These are phyloP conservation scores for Diaporthe ampelina DNA, from an alignment of 2,329 filamentous ascomycete genomes.

Conservation along the genomic window DNA sequence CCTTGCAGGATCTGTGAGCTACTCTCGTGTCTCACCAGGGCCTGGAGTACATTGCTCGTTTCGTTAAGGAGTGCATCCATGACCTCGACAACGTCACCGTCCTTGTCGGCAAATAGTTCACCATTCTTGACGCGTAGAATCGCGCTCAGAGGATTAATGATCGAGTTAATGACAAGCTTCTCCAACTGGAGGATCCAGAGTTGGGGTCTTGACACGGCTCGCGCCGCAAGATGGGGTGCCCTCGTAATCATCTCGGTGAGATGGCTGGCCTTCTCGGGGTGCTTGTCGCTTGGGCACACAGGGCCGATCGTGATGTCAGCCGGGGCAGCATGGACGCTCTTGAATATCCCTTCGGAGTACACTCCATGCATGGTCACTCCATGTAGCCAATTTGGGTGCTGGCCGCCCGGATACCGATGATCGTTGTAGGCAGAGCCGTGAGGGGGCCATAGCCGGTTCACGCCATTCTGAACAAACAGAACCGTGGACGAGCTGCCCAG, in stretches of 20 bases:
- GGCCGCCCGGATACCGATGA: constrained; percentile 54
- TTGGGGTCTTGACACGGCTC: constrained; percentile 56
- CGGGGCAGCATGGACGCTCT: constrained; percentile 65
- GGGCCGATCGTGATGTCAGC: constrained; percentile 63
- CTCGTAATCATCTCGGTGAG: constrained; percentile 58
- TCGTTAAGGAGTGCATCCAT: constrained; percentile 82
- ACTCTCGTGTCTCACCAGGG: constrained; percentile 73
- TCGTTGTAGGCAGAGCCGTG: constrained; percentile 59
- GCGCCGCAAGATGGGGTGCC: constrained; percentile 60
- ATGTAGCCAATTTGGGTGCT: constrained; percentile 77
- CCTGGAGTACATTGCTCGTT: constrained; percentile 78
- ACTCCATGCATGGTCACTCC: constrained; percentile 74
- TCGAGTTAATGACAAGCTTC: constrained; percentile 84
- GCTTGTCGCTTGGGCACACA: constrained; percentile 52
- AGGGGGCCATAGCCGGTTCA: constrained; percentile 76
- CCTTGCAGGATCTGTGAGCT: constrained; percentile 54
- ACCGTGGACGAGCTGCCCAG: constrained; percentile 77
- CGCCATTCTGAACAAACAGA: constrained; percentile 89
- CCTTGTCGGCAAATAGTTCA: constrained; percentile 74
- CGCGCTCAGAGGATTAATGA: constrained; percentile 89
- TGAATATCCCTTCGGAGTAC: constrained; percentile 63
- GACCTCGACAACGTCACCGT: constrained; percentile 64
- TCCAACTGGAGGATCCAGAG: constrained; percentile 80
- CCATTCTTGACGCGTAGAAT: constrained; percentile 85
- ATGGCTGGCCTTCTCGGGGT: constrained; percentile 47